Evolutionary conservation across 1,139 yeast species (phyloP).

Genomic region (Blastobotrys capitulatus): DNA sequence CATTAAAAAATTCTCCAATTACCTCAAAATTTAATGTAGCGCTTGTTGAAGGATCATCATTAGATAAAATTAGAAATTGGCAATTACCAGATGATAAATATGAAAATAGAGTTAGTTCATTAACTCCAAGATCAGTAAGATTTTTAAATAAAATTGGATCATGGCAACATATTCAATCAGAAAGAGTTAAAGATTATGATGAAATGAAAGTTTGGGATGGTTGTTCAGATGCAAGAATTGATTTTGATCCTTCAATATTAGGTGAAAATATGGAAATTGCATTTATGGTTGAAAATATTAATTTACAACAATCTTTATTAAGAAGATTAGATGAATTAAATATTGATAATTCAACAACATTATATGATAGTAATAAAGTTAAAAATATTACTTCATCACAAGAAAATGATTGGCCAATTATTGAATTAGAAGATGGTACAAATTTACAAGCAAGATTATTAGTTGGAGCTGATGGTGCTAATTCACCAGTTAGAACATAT

Average conservation of each 20-base stretch:
- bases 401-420: conserved; percentile 65
- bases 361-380: conserved; percentile 65
- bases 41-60: conserved; percentile 65
- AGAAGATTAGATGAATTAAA: conserved; percentile 50
- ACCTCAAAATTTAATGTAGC: conserved; percentile 58
- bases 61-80: conserved; percentile 49
- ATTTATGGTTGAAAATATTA: conserved; percentile 84
- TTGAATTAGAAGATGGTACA: conserved; percentile 63
- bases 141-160: conserved; percentile 67
- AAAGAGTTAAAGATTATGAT: conserved; percentile 73
- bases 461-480: conserved; percentile 94
- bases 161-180: conserved; percentile 64
- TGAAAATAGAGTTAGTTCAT: conserved; percentile 78
- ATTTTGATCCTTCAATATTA: conserved; percentile 52
- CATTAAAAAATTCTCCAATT: conserved; percentile 58
- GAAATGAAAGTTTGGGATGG: conserved; percentile 87
- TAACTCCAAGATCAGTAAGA: conserved; percentile 74
- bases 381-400: conserved; percentile 21
- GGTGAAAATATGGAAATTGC: conserved; percentile 44
- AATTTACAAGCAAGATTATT: conserved; percentile 62
- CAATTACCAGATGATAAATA: conserved; percentile 51
- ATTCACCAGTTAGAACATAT: conserved; percentile 83
- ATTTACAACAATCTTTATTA: conserved; percentile 69
- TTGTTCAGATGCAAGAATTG: conserved; percentile 59
- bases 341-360: conserved; percentile 21